These are phyloP conservation scores for Baeospora myosura DNA, from an alignment of 1,284 basidiomycete species.

Conservation along the genomic window DNA sequence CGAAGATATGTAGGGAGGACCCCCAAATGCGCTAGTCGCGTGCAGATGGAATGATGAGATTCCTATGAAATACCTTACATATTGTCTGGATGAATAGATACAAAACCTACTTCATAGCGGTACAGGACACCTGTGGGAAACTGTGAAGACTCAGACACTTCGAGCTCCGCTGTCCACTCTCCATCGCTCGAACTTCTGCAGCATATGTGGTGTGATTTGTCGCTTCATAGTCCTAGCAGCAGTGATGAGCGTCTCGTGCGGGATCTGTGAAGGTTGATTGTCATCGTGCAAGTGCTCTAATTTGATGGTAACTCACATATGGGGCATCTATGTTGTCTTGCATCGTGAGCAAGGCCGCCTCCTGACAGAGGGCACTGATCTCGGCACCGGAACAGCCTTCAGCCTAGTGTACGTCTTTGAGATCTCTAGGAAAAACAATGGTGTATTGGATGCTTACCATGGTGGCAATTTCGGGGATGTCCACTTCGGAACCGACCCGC, in stretches of 20 bases:
- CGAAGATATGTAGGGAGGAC: too few relatives aligned
- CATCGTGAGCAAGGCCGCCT: constrained; percentile 91
- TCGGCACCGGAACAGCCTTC: constrained; percentile 97
- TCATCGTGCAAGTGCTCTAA: constrained; percentile 2
- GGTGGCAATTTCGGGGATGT: constrained; percentile 64
- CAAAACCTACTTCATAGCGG: too few relatives aligned
- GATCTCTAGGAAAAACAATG: constrained; percentile 4
- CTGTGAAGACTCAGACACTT: constrained; percentile 7
- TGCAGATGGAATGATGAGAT: too few relatives aligned
- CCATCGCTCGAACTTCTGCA: constrained; percentile 68
- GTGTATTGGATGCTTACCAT: constrained; percentile 42
- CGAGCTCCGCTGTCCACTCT: constrained; percentile 27
- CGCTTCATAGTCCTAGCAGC: constrained; percentile 71
- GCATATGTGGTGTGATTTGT: constrained; percentile 82
- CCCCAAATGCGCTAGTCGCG: too few relatives aligned
- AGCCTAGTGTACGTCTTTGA: constrained; percentile 44
- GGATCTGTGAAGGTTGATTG: constrained; percentile 46
- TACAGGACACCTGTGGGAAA: too few relatives aligned
- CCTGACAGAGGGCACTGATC: constrained; percentile 88
- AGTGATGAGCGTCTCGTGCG: constrained; percentile 65
- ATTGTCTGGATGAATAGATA: too few relatives aligned
- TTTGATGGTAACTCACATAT: constrained; percentile 43
- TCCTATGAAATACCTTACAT: too few relatives aligned
- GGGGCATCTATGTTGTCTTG: constrained; percentile 74
- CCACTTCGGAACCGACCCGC: constrained; percentile 68